Percentiles rank a stretch among this genome's conserved stretches.
phyloP scores from a whole-genome alignment of 192 early-diverging fungal species.

The Ambispora gerdemannii region DNA sequence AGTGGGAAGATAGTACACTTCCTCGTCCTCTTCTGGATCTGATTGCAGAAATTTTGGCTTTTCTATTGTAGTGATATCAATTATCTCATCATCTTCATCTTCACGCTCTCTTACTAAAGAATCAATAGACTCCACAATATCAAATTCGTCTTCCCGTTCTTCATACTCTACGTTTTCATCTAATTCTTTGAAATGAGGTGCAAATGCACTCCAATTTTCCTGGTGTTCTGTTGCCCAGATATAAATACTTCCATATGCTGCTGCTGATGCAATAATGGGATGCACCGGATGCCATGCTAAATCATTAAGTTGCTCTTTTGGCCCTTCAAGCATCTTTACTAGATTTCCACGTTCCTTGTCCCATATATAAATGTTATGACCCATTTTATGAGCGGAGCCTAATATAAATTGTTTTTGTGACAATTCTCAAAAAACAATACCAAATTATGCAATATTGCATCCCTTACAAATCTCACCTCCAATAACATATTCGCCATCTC shows the following conservation, averaged over 20 bases:
- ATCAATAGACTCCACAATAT: constrained; percentile 51
- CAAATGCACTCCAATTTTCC: constrained; percentile 92
- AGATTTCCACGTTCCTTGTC: constrained; percentile 77
- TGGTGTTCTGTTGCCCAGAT: constrained; percentile 79
- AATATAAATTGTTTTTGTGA: too few species aligned
- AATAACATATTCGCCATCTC: constrained; percentile 88
- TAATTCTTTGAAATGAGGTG: constrained; percentile 88
- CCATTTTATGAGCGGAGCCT: constrained; percentile 79
- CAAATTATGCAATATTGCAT: too few species aligned
- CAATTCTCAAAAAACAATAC: too few species aligned
- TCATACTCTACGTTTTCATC: constrained; percentile 94
- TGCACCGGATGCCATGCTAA: constrained; percentile 82
- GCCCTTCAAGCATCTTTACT: constrained; percentile 89
- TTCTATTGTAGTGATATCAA: constrained; percentile 51
- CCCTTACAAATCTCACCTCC: constrained; percentile 49
- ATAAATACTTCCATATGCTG: constrained; percentile 77
- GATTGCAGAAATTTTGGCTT: constrained; percentile 49
- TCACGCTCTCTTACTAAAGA: constrained; percentile 35
- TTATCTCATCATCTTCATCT: constrained; percentile 44
- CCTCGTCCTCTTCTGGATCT: constrained; percentile 46
- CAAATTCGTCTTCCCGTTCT: constrained; percentile 94
- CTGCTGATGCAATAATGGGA: constrained; percentile 81
- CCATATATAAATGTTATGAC: constrained; percentile 96
- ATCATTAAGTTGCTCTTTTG: constrained; percentile 79
- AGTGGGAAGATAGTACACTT: constrained; percentile 48